Conservation (phyloP, 768 basidiomycete genomes). For the Exsudoporus frostii region DNA sequence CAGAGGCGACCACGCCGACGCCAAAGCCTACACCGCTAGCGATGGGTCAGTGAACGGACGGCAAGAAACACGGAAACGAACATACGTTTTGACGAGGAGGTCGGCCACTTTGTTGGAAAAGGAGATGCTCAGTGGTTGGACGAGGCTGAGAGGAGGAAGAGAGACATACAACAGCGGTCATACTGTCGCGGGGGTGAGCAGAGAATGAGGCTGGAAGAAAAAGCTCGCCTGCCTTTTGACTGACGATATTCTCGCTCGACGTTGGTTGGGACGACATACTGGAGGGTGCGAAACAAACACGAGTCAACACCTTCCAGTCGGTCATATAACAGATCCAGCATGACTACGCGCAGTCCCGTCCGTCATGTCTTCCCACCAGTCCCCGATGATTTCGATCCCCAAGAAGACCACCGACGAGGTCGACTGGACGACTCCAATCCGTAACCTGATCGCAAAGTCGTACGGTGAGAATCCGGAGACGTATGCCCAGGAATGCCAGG, state of each 20-base stretch:
- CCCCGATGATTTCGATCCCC: constrained; percentile 89
- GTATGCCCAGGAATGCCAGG: constrained; percentile 79
- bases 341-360: not conserved
- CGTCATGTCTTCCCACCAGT: constrained; percentile 72
- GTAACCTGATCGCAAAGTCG: constrained; percentile 80
- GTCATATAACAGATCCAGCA: not conserved
- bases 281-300: constrained; percentile 23
- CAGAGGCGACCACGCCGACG: constrained; percentile 83
- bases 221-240: constrained; percentile 66
- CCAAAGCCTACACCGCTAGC: constrained; percentile 84
- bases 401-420: constrained; percentile 95
- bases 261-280: constrained; percentile 54
- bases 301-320: constrained; percentile 19
- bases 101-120: constrained; percentile 55
- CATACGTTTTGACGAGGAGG: constrained; percentile 82
- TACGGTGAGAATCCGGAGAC: constrained; percentile 92
- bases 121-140: constrained; percentile 3
- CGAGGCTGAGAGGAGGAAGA: constrained; percentile 27
- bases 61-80: constrained; percentile 4
- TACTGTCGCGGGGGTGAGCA: constrained; percentile 44
- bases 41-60: constrained; percentile 6
- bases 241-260: constrained; percentile 87
- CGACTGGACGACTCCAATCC: constrained; percentile 91
- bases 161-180: constrained; percentile 79
- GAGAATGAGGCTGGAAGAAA: not conserved